Base-by-base conservation (phyloP, 352 stramenopile genomes). In the Pythium folliculosum region DNA sequence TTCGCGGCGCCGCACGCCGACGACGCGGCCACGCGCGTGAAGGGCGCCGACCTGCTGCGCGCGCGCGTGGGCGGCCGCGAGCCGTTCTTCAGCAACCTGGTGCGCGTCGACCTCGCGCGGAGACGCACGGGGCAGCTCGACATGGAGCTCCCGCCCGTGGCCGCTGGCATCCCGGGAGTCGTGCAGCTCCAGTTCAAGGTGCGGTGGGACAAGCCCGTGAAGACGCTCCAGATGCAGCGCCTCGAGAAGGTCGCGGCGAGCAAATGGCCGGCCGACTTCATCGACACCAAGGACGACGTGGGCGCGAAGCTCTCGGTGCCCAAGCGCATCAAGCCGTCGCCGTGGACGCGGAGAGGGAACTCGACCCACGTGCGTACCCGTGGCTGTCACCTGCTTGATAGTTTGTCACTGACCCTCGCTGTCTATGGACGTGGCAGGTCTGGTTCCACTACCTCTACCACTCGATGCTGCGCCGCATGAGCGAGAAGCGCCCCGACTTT, bases 361-460 rank as follows among this genome's bases (percentile, higher is more conserved):
- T 21, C 61, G 32, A 68, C 65, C 16, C 65, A 58, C 8, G 65
- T 73, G 27, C 21, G 53, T 60, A n/a, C n/a, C n/a, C n/a, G 8
- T 21, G n/a, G 4, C 9, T 47, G 48, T 5, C 25, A 37, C 8
- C 25, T 30, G 10, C 27, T 32, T 32, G 45, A 51, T 19, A 23
- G 19, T 2, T 19, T 51, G 12, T 13, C 14, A 16, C 45, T 51
- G 19, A 51, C 45, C 2, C 10, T 17, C 9, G 25, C n/a, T 54
- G 19, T 54, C 10, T 54, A 10, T 52, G 17, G 2, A 4, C 3
- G 3, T 5, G 25, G 54, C 37, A 92, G 82, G 81, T 94, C 19
- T 92, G 82, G 81, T 95, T 91, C 51, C 86, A 95, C 65, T 95
- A 84, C 60, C 76, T 95, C 14, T 95, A 92, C 60, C 84, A 95